Evolutionary conservation across 129 eudicot species (phyloP).

Genomic region (Artemisia argyi): DNA sequence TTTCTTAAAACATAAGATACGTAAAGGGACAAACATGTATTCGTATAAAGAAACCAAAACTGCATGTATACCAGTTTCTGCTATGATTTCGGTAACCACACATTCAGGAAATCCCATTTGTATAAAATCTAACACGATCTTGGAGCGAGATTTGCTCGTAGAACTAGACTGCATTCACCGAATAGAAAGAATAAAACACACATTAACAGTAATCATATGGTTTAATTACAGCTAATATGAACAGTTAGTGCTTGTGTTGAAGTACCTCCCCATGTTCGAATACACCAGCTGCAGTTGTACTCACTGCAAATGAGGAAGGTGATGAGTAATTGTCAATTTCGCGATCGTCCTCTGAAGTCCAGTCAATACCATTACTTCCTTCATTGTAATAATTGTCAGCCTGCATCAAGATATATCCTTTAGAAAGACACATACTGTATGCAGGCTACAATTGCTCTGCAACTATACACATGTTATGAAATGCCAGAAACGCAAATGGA

Average conservation of each 20-base stretch:
- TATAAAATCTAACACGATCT: conserved; percentile 10
- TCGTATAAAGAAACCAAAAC: conserved; percentile 9
- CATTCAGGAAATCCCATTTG: conserved; percentile 29
- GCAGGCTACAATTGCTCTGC: background rate
- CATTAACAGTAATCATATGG: background rate
- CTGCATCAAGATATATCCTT: conserved; percentile 20
- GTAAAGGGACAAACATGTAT: conserved; percentile 16
- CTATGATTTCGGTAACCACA: conserved; percentile 29
- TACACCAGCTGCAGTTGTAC: conserved; percentile 5
- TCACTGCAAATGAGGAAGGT: conserved; percentile 16
- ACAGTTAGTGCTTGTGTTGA: conserved; percentile 2
- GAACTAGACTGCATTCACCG: conserved; percentile 27
- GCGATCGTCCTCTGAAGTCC: conserved; percentile 28
- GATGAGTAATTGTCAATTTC: conserved; percentile 22
- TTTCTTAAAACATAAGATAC: background rate
- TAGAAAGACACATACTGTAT: background rate
- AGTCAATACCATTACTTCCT: conserved; percentile 18
- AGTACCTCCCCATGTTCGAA: conserved; percentile 29
- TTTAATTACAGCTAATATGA: background rate
- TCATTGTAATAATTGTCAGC: conserved; percentile 14
- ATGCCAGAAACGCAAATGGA: background rate
- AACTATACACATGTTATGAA: conserved; percentile 5
- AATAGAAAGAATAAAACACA: background rate
- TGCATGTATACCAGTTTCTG: conserved; percentile 23
- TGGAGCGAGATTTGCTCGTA: conserved; percentile 19